phyloP scores from a whole-genome alignment of 148 eudicot genomes.

The Selenicereus undatus region DNA sequence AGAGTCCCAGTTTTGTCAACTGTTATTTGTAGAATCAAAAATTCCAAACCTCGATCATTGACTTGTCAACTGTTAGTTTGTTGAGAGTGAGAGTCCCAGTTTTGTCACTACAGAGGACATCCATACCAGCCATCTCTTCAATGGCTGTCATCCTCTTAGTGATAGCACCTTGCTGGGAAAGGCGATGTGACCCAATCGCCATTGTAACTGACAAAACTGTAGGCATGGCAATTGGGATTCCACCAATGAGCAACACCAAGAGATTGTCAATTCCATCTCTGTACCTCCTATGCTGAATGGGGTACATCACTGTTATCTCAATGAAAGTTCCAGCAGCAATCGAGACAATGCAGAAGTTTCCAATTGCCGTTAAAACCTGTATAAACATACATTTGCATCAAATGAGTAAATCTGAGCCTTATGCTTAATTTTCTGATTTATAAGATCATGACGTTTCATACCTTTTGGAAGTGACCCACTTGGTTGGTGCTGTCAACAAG shows the following conservation, averaged over 20 bases:
- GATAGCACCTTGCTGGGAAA: conserved; percentile 80
- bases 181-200: conserved; percentile 84
- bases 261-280: conserved; percentile 79
- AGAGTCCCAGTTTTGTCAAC: too few relatives aligned
- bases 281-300: conserved; percentile 62
- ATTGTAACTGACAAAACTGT: conserved; percentile 81
- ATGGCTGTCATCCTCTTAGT: conserved; percentile 94
- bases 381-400: not conserved
- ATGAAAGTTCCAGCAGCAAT: conserved; percentile 57
- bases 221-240: conserved; percentile 90
- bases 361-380: conserved; percentile 79
- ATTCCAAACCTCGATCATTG: conserved; percentile 52
- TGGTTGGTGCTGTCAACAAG: conserved; percentile 78
- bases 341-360: conserved; percentile 78
- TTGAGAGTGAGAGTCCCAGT: conserved; percentile 87
- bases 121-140: conserved; percentile 95
- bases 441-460: conserved; percentile 10
- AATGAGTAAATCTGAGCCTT: not conserved
- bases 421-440: not conserved
- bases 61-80: conserved; percentile 72
- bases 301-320: conserved; percentile 77
- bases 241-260: conserved; percentile 77
- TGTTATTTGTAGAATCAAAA: not conserved
- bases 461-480: conserved; percentile 85
- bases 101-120: conserved; percentile 84